phyloP scores from a whole-genome alignment of 2,329 filamentous ascomycete species.

The Cladosporium halotolerans region DNA sequence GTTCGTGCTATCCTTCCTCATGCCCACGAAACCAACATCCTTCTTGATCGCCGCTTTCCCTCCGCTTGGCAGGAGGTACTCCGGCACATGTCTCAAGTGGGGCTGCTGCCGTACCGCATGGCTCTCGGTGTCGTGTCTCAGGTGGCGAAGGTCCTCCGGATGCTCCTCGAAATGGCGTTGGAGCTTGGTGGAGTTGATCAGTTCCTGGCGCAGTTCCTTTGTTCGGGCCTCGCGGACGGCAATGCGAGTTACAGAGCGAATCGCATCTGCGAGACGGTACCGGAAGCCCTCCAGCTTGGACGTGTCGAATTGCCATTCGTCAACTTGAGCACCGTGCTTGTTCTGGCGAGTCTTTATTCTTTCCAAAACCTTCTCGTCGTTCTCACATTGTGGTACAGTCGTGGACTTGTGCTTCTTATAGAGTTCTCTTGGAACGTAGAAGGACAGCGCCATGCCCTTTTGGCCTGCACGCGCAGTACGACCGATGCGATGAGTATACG shows the following conservation, averaged over 20 bases:
- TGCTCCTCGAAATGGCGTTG: conserved; percentile 97
- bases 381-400: conserved; percentile 63
- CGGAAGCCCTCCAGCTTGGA: conserved; percentile 87
- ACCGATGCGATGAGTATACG: conserved; percentile 95
- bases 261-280: conserved; percentile 88
- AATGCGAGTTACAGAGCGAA: conserved; percentile 82
- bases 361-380: conserved; percentile 77
- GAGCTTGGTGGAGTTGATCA: conserved; percentile 89
- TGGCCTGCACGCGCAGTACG: conserved; percentile 87
- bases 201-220: conserved; percentile 78
- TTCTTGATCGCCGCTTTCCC: conserved; percentile 58
- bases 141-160: conserved; percentile 75
- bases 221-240: conserved; percentile 85
- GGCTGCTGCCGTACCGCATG: conserved; percentile 76
- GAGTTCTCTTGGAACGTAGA: conserved; percentile 74
- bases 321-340: conserved; percentile 72
- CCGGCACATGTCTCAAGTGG: conserved; percentile 89
- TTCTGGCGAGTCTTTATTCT: conserved; percentile 74
- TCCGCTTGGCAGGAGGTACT: conserved; percentile 79
- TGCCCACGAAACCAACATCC: conserved; percentile 70
- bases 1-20: conserved; percentile 47
- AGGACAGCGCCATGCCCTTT: conserved; percentile 90
- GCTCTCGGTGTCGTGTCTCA: conserved; percentile 85
- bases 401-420: conserved; percentile 90
- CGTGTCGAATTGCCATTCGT: conserved; percentile 93